Percentiles rank a stretch among this genome's conserved stretches.
Conservation (phyloP, 208 protist species). For the Leishmania guyanensis region DNA sequence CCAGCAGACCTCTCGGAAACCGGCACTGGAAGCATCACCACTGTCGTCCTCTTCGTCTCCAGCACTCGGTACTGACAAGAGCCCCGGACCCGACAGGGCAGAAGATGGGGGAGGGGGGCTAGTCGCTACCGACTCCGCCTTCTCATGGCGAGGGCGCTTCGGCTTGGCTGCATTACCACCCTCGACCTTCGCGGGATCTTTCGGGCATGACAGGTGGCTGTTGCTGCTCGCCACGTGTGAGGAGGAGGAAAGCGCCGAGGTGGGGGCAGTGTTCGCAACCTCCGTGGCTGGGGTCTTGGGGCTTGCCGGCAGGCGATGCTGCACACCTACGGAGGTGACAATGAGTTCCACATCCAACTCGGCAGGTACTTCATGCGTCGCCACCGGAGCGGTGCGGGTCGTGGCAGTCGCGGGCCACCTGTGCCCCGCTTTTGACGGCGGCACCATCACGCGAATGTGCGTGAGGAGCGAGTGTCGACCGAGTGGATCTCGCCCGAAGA, state of each 20-base stretch:
- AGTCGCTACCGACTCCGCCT: background rate
- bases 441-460: constrained; percentile 37
- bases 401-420: background rate
- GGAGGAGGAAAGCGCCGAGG: background rate
- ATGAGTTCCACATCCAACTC: constrained; percentile 59
- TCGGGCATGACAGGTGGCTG: background rate
- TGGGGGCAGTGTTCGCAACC: background rate
- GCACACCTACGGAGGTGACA: constrained; percentile 72
- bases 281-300: background rate
- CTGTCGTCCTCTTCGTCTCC: constrained; percentile 29
- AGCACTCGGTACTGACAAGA: background rate
- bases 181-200: background rate
- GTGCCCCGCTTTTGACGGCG: background rate
- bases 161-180: background rate
- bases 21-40: constrained; percentile 9
- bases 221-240: background rate
- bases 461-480: constrained; percentile 86
- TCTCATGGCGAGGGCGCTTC: constrained; percentile 34
- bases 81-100: background rate
- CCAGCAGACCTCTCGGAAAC: constrained; percentile 46
- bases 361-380: background rate
- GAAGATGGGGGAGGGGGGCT: background rate
- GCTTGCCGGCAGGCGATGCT: constrained; percentile 32
- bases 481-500: constrained; percentile 90
- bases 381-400: background rate